Base-by-base conservation (phyloP, 2,329 filamentous ascomycete genomes). In the Penicillium verrucosum region DNA sequence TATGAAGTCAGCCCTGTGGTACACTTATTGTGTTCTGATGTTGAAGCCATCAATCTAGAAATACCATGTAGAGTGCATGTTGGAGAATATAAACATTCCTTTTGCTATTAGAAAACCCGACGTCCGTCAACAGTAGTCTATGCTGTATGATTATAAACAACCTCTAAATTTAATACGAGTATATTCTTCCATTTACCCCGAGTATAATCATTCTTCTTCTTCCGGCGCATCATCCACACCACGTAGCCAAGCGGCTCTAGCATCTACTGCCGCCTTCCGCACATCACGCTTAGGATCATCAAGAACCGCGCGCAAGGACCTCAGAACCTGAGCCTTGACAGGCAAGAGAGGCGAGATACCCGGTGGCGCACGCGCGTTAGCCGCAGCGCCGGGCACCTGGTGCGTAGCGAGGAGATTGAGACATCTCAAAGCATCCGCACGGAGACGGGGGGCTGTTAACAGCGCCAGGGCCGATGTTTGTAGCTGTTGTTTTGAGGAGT, bases 251-350 rank as follows among this genome's bases (percentile, higher is more conserved):
- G 78, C 81, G n/a, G 76, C 80, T 50, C 84, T 73, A 60, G 84
- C 85, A 73, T 80, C 81, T 27, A 87, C 85, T 14, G 85, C 85
- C 57, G 84, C 83, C 60, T 82, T 81, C 41, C 86, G 77, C 10
- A 89, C 86, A 67, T 80, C 79, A 59, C 86, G 75, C 73, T 84
- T 87, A 32, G 76, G 75, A 71, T 89, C 86, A 74, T 89, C 86
- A 60, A 89, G 67, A 27, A 82, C 80, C 16, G 65, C 69, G 43
- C 78, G 74, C 64, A 89, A 70, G 23, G 79, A 77, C 65, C 81
- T 81, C 46, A 86, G 75, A 9, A 88, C 84, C 47, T 81, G 77
- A 47, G 75, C 75, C 63, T 84, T 80, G 56, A 83, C 82, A 9
- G 82, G 80, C 18, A 88, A 67, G 8, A 88, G 74, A 1, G 79